Evolutionary conservation across 345 rosid genomes (phyloP).

Genomic region (Dimocarpus longan): DNA sequence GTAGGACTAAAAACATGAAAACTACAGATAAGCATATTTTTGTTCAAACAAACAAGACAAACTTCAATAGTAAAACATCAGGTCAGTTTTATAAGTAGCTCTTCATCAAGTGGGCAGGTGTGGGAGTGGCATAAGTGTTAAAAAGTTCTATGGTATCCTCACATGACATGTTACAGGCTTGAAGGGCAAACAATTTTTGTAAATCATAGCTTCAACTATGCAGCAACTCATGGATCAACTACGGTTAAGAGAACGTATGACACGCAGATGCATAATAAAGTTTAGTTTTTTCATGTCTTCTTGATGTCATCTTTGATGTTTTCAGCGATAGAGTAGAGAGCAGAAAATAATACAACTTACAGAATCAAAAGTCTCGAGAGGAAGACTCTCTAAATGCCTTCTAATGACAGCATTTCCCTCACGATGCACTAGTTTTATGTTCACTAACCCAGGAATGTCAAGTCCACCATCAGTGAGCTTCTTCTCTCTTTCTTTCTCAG

Average conservation of each 20-base stretch:
- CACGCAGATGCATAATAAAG: not conserved
- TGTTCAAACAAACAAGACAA: not conserved
- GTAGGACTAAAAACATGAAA: slow-evolving; percentile 5
- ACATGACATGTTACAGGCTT: not conserved
- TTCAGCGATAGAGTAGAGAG: not conserved
- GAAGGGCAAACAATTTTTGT: not conserved
- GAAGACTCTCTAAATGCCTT: slow-evolving; percentile 83
- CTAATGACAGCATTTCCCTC: slow-evolving; percentile 86
- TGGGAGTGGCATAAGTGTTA: not conserved
- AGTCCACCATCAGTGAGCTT: slow-evolving; percentile 83
- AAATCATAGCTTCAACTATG: not conserved
- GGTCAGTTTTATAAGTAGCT: not conserved
- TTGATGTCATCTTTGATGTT: not conserved
- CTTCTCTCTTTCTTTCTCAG: slow-evolving; percentile 77
- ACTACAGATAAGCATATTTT: not conserved
- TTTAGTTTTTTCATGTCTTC: not conserved
- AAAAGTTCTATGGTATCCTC: not conserved
- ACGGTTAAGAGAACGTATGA: not conserved
- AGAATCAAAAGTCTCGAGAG: slow-evolving; percentile 92
- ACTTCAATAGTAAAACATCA: not conserved
- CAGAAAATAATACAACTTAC: slow-evolving; percentile 51
- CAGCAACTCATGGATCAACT: not conserved
- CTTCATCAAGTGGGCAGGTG: not conserved
- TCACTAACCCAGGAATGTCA: slow-evolving; percentile 51
- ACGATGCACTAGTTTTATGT: slow-evolving; percentile 77